phyloP scores from a whole-genome alignment of 2,329 filamentous ascomycete species.

The Cladophialophora carrionii region DNA sequence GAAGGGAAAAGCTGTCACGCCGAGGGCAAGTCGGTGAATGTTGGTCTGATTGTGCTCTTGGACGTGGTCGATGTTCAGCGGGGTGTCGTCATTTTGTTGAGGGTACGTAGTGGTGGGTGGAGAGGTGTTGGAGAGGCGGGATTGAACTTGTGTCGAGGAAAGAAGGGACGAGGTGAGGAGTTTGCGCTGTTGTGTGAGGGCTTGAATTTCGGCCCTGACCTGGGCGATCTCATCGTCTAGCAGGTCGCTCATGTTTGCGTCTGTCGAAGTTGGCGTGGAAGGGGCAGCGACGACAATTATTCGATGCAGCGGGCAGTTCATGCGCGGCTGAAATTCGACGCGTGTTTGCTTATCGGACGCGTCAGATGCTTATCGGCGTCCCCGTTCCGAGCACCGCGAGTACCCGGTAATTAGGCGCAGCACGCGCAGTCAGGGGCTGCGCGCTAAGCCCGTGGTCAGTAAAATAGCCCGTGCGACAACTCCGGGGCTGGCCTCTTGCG shows the following conservation, averaged over 20 bases:
- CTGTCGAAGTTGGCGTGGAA: background rate
- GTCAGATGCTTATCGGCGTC: slow-evolving; percentile 4
- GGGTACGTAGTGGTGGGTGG: background rate
- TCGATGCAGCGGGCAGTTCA: slow-evolving; percentile 3
- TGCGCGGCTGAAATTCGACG: slow-evolving; percentile 14
- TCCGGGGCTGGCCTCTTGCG: slow-evolving; percentile 4
- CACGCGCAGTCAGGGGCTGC: slow-evolving; percentile 12
- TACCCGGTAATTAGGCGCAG: no score
- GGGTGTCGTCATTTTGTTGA: slow-evolving; percentile 12
- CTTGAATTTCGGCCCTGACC: slow-evolving; percentile 48
- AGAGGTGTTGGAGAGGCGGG: slow-evolving; percentile 35
- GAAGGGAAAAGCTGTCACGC: slow-evolving; percentile 52
- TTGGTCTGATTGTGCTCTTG: slow-evolving; percentile 45
- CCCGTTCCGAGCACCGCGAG: background rate
- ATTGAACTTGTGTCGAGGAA: slow-evolving; percentile 46
- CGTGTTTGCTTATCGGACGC: slow-evolving; percentile 24
- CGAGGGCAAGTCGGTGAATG: slow-evolving; percentile 51
- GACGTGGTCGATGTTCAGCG: slow-evolving; percentile 36
- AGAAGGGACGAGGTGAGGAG: slow-evolving; percentile 49
- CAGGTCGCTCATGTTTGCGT: slow-evolving; percentile 19
- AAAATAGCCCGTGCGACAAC: slow-evolving; percentile 1
- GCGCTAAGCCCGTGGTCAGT: slow-evolving; percentile 8
- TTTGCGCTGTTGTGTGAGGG: slow-evolving; percentile 46
- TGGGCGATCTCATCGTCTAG: slow-evolving; percentile 49
- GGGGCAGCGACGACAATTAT: slow-evolving; percentile 20